Base-by-base conservation (phyloP, 108 stramenopile species). In the Cyclotella baltica region DNA sequence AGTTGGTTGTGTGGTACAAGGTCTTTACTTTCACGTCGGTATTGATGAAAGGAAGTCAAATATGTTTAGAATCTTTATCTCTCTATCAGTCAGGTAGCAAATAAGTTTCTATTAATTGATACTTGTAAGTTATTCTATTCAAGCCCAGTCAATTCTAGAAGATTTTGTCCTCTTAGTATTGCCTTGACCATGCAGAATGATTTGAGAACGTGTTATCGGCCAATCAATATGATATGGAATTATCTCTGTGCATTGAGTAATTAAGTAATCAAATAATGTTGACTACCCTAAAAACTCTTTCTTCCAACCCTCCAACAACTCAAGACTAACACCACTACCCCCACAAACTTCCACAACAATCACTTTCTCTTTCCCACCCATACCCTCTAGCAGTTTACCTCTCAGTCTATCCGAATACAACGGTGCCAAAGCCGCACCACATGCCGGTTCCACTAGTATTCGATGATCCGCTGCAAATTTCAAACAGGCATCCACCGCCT, bases 371-470 rank as follows among this genome's bases (percentile, higher is more conserved):
- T 76, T 55, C 0, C 43, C 34, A 27, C 77, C 88, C 53, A 80
- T 33, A 55, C 80, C 84, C 22, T 55, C 46, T 10, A 95, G 62
- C 38, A 68, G 77, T 47, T 70, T 43, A 9, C 74, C 43, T 19
- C 91, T 80, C 64, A 93, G 75, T 43, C 92, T 80, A 28, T 90
- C 85, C 28, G 86, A 86, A 71, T 92, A 95, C 52, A 88, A 67
- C n/a, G 88, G 83, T 18, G 94, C 94, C 57, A 96, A 71, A 15
- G 94, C 88, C 15, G 97, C 97, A 13, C 96, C 97, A 86, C 95
- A 96, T 0, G 97, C 94, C 0, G 97, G 97, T 78, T 98, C 97
- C 0, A 98, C 94, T 56, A 98, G 73, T 51, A 96, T 82, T 19
- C 97, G 88, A 71, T 93, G 92, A 67, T 96, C 94, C 0, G 80